Evolutionary conservation across 495 filamentous ascomycete species (phyloP), one percentile per base, ranked within the genome.

Genomic region (Hapsidospora chrysogenum): DNA sequence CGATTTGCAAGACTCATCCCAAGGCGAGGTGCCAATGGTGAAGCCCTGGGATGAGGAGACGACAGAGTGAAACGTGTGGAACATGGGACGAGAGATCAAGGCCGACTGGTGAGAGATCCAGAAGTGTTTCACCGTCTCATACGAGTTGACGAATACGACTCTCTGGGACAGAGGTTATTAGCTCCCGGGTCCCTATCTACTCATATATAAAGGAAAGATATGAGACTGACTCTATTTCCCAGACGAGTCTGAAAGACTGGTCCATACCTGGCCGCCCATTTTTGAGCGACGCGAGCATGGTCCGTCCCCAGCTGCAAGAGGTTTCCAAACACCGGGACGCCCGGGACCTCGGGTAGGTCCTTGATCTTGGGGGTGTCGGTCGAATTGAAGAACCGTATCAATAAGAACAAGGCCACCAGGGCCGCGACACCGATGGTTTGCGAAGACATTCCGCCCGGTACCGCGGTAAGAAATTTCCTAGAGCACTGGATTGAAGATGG

Each of bases 101-200:
- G 74, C 68, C 0, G 72, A 74, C 45, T 76, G 72, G 38, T 82
- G 75, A 29, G 70, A 77, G 42, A 80, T 74, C 74, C 76, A 82
- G 4, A 82, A 54, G 32, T 78, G 65, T 18, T 66, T 63, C 16
- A 80, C 74, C 1, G 74, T 69, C 20, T 76, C 74, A 41, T 78
- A 76, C 29, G 66, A 70, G 49, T 82, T 82, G 31, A 75, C 74
- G 42, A 79, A 76, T 0, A 82, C 58, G 31, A 80, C 72, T 29
- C 75, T 61, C 66, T 76, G 36, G 29, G 31, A 35, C 16, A 25
- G 14, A 15, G 9, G 9, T 17, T 21, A 17, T 33, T 17, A 39
- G 31, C 31, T 3, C 3, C n/a, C 16, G 13, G 13, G 4, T 29
- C 4, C 27, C 11, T 15, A 13, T 15, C 16, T 11, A 11, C 18